Conservation (phyloP, 78 protist genomes). For the Emiliania huxleyi region DNA sequence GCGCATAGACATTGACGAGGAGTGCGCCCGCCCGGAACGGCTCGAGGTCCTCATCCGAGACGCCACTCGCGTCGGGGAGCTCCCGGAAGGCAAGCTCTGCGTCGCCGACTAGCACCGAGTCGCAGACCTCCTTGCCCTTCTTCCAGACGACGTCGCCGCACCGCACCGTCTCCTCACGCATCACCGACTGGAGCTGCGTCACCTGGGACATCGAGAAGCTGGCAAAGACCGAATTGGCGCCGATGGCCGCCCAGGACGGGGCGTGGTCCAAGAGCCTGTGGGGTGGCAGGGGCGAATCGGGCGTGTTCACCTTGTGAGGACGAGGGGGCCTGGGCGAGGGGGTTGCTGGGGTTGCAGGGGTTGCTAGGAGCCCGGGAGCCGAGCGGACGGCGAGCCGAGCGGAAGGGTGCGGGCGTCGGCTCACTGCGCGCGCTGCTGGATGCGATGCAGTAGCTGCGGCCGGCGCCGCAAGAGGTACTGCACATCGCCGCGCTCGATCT, state of each 20-base stretch:
- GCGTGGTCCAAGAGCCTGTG: neutral
- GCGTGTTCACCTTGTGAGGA: too few relatives aligned
- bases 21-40: neutral
- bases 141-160: neutral
- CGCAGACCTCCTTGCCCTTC: neutral
- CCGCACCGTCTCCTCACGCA: neutral
- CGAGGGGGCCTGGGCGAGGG: too few relatives aligned
- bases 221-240: slow-evolving; percentile 8
- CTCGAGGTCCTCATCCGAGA: neutral
- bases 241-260: neutral
- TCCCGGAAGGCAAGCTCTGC: neutral
- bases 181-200: neutral
- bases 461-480: neutral
- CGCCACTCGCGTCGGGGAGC: too few relatives aligned
- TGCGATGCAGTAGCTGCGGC: neutral
- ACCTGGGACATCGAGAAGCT: neutral
- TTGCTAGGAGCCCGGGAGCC: too few relatives aligned
- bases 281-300: too few relatives aligned
- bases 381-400: too few relatives aligned
- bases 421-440: too few relatives aligned
- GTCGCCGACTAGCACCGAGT: neutral
- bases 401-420: too few relatives aligned
- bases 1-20: neutral
- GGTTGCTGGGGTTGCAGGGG: too few relatives aligned
- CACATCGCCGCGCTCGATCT: neutral